A percentile compares a stretch with the other conserved stretches of the same genome.
Evolutionary conservation across 2,329 filamentous ascomycete genomes (phyloP).

Genomic region (Neonectria punicea): DNA sequence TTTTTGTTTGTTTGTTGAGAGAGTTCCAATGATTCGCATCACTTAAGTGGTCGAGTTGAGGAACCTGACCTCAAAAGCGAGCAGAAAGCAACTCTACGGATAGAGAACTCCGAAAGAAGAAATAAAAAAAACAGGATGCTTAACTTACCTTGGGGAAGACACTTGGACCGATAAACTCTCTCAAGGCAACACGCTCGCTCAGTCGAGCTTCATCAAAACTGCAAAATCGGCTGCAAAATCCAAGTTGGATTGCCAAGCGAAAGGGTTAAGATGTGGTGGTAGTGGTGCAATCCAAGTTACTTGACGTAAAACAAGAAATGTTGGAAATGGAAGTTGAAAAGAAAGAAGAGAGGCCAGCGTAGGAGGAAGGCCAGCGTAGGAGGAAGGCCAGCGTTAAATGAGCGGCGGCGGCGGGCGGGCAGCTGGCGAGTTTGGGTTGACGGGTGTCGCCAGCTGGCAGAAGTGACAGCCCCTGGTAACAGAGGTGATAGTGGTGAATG

Average conservation of each 20-base stretch:
- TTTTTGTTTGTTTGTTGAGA: neutral
- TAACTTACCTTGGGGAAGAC: conserved; percentile 2
- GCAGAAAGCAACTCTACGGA: neutral
- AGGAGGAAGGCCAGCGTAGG: neutral
- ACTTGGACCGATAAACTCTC: neutral
- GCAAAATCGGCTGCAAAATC: neutral
- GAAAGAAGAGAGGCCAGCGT: conserved; percentile 3
- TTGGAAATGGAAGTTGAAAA: neutral
- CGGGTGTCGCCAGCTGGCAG: conserved; percentile 14
- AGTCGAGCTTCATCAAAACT: neutral
- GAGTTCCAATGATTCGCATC: neutral
- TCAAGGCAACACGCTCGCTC: conserved; percentile 1
- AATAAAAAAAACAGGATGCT: neutral
- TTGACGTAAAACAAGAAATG: neutral
- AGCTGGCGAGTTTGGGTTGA: neutral
- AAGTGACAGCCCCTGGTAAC: neutral
- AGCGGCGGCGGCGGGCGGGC: conserved; percentile 3
- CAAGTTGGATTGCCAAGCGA: neutral
- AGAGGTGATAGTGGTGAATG: conserved; percentile 1
- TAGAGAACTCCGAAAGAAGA: neutral
- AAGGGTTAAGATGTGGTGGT: neutral
- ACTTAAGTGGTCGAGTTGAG: neutral
- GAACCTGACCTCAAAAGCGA: too few species aligned
- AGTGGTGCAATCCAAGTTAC: neutral
- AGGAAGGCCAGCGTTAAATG: neutral